Evolutionary conservation across 2,329 filamentous ascomycete genomes (phyloP).

Genomic region (Fusarium papillatum): DNA sequence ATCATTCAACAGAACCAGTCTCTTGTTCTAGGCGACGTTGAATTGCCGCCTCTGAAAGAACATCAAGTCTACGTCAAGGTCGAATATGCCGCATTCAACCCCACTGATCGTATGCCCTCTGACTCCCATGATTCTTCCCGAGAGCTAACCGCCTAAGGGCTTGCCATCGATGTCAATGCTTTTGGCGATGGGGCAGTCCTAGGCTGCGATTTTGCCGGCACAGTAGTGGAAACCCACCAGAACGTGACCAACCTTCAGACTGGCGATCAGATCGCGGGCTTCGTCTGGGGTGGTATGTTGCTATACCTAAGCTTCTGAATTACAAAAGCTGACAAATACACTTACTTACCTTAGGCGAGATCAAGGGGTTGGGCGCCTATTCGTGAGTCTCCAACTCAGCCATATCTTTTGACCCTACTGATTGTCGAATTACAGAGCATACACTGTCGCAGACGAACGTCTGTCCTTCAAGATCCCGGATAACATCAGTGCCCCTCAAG

Average conservation of each 20-base stretch:
- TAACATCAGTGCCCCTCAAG: slow-evolving; percentile 42
- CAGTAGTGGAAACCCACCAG: slow-evolving; percentile 47
- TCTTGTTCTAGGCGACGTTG: background rate
- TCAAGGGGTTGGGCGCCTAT: slow-evolving; percentile 50
- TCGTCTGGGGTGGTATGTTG: slow-evolving; percentile 46
- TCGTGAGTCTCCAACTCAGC: slow-evolving; percentile 13
- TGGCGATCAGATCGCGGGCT: slow-evolving; percentile 36
- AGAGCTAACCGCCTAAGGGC: slow-evolving; percentile 31
- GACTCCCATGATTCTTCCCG: fast-evolving
- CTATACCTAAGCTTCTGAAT: fast-evolving
- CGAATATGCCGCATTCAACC: slow-evolving; percentile 42
- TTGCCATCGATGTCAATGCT: slow-evolving; percentile 50
- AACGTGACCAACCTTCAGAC: slow-evolving; percentile 22
- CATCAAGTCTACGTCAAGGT: slow-evolving; percentile 42
- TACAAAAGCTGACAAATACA: background rate
- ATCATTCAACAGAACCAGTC: slow-evolving; percentile 15
- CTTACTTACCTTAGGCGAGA: slow-evolving; percentile 26
- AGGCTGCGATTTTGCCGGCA: slow-evolving; percentile 53
- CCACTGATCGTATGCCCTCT: slow-evolving; percentile 37
- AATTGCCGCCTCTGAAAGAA: slow-evolving; percentile 14
- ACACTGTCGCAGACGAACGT: slow-evolving; percentile 54
- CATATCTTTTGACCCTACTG: too few species aligned
- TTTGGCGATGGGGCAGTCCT: slow-evolving; percentile 54
- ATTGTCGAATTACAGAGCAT: slow-evolving; percentile 40
- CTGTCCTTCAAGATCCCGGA: slow-evolving; percentile 54